phyloP scores from a whole-genome alignment of 164 flowering plant species.

The Vitis riparia region DNA sequence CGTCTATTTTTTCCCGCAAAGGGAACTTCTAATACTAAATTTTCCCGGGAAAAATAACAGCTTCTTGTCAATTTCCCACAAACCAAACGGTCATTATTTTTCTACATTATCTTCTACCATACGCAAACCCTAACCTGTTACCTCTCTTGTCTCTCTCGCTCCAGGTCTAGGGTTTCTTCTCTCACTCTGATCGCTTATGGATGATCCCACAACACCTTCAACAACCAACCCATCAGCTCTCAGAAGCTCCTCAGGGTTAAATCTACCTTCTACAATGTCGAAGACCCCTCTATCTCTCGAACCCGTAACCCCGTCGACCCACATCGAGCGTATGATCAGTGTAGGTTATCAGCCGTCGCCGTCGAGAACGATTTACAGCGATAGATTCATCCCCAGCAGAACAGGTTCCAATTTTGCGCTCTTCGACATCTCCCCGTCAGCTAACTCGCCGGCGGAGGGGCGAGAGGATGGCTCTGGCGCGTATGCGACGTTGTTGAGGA shows the following conservation, averaged over 20 bases:
- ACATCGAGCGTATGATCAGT: conserved; percentile 41
- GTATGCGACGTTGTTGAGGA: conserved; percentile 51
- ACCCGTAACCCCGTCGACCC: conserved; percentile 24
- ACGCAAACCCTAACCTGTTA: not conserved
- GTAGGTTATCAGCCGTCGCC: conserved; percentile 45
- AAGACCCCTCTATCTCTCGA: conserved; percentile 25
- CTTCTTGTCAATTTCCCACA: conserved; percentile 12
- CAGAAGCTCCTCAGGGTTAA: conserved; percentile 21
- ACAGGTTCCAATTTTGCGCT: conserved; percentile 84
- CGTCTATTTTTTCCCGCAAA: not conserved
- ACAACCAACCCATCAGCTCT: conserved; percentile 12
- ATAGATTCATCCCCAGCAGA: conserved; percentile 88
- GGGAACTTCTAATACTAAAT: not conserved
- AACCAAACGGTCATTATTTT: not conserved
- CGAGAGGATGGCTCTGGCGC: conserved; percentile 55
- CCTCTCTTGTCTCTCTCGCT: conserved; percentile 7
- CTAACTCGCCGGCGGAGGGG: conserved; percentile 33
- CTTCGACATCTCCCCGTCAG: conserved; percentile 42
- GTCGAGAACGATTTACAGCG: conserved; percentile 72
- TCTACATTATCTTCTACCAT: no score
- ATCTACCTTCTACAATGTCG: conserved; percentile 41
- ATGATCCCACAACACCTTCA: conserved; percentile 23
- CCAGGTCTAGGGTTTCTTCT: conserved; percentile 12
- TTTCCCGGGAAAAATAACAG: conserved; percentile 35
- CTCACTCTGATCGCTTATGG: conserved; percentile 20